Evolutionary conservation across 352 stramenopile species (phyloP).

Genomic region (Phytophthora sojae): DNA sequence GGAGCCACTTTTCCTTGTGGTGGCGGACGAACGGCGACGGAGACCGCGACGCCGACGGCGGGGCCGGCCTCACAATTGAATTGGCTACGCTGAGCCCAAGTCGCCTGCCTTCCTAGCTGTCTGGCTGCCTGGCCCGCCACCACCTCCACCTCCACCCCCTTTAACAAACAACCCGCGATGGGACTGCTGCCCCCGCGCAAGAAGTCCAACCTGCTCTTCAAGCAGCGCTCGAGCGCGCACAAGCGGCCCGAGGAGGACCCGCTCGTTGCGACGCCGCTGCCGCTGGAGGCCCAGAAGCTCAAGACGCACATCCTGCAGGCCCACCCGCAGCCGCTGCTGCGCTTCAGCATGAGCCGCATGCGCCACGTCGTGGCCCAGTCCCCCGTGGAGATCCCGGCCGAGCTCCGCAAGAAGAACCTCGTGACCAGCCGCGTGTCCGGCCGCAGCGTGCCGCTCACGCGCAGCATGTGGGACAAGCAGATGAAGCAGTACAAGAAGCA

Average conservation of each 20-base stretch:
- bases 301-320: constrained; percentile 64
- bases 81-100: constrained; percentile 20
- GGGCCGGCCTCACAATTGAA: constrained; percentile 17
- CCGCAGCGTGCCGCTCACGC: constrained; percentile 67
- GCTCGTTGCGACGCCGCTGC: constrained; percentile 24
- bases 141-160: background rate
- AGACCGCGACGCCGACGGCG: background rate
- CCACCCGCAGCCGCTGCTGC: constrained; percentile 52
- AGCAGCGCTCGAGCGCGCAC: constrained; percentile 11
- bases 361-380: constrained; percentile 50
- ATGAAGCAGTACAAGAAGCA: constrained; percentile 49
- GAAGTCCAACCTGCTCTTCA: constrained; percentile 34
- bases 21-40: background rate
- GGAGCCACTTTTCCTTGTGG: background rate
- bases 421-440: constrained; percentile 51
- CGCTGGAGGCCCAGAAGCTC: constrained; percentile 57
- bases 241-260: constrained; percentile 21
- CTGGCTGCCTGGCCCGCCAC: background rate
- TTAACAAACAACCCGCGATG: constrained; percentile 9
- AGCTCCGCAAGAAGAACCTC: constrained; percentile 45
- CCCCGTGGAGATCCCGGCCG: constrained; percentile 58
- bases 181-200: constrained; percentile 35
- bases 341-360: constrained; percentile 78
- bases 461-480: constrained; percentile 70
- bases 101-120: no score